A percentile compares a stretch with the other conserved stretches of the same genome.
Conservation (phyloP, 2,329 filamentous ascomycete genomes). For the Capronia epimyces region DNA sequence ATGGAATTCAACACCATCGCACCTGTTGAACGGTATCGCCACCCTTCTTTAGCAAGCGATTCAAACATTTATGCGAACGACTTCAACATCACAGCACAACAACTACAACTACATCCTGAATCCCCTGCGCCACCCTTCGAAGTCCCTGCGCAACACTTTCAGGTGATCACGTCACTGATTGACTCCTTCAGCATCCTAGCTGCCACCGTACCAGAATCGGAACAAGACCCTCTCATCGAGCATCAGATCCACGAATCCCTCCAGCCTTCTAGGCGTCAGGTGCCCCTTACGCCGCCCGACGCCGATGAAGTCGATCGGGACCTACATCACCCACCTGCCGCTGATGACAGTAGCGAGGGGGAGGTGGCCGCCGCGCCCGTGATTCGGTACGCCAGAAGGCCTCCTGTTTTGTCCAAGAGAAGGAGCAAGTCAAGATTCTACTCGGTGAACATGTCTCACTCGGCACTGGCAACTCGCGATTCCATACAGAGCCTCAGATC, state of each 20-base stretch:
- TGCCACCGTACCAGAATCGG: constrained; percentile 36
- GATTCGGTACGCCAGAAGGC: constrained; percentile 23
- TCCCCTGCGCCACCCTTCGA: constrained; percentile 26
- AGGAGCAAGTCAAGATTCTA: constrained; percentile 16
- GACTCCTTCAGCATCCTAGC: constrained; percentile 57
- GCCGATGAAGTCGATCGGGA: constrained; percentile 21
- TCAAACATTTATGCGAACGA: neutral
- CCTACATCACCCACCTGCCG: constrained; percentile 10
- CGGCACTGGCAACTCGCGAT: constrained; percentile 12
- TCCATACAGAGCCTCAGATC: constrained; percentile 25
- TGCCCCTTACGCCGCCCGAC: constrained; percentile 5
- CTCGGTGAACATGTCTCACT: constrained; percentile 15
- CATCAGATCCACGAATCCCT: neutral
- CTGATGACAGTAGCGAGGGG: constrained; percentile 22
- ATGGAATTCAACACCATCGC: constrained; percentile 18
- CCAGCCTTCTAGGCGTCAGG: constrained; percentile 1
- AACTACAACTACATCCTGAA: constrained; percentile 5
- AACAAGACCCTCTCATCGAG: constrained; percentile 2
- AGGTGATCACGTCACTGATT: constrained; percentile 56
- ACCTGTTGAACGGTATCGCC: constrained; percentile 11
- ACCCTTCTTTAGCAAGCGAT: constrained; percentile 1
- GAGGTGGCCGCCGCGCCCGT: constrained; percentile 23
- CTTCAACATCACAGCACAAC: constrained; percentile 2
- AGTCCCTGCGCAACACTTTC: constrained; percentile 29
- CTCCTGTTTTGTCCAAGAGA: constrained; percentile 16